A percentile compares a stretch with the other conserved stretches of the same genome.
These are phyloP conservation scores for Calycina marina DNA, from an alignment of 2,329 filamentous ascomycete genomes.

Conservation along the genomic window DNA sequence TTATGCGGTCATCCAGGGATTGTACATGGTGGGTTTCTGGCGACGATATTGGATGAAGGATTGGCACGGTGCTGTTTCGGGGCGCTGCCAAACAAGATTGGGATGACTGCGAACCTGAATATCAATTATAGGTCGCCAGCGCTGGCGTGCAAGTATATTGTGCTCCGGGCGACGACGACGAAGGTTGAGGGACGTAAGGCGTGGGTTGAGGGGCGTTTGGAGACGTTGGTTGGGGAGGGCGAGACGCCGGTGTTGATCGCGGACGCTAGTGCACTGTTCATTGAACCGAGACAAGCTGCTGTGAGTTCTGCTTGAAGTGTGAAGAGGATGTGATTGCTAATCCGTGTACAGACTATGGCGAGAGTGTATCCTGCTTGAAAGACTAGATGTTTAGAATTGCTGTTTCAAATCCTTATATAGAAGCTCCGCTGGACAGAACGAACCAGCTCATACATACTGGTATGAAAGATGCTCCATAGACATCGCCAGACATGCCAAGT, in stretches of 20 bases:
- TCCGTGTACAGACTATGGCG: slow-evolving; percentile 7
- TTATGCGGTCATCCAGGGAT: slow-evolving; percentile 85
- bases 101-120: slow-evolving; percentile 74
- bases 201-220: slow-evolving; percentile 79
- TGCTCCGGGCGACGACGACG: slow-evolving; percentile 64
- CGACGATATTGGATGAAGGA: slow-evolving; percentile 86
- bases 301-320: slow-evolving; percentile 11
- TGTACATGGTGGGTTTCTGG: slow-evolving; percentile 77
- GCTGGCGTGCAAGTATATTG: slow-evolving; percentile 59
- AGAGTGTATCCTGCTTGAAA: slow-evolving; percentile 10
- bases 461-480: no score
- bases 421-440: no score
- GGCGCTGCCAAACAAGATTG: slow-evolving; percentile 72
- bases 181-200: slow-evolving; percentile 88
- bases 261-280: slow-evolving; percentile 74
- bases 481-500: no score
- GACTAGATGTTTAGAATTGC: no score
- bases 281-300: slow-evolving; percentile 72
- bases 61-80: slow-evolving; percentile 79
- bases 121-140: slow-evolving; percentile 73
- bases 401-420: neutral
- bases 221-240: slow-evolving; percentile 54
- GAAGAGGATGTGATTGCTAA: slow-evolving; percentile 2
- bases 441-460: no score
- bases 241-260: slow-evolving; percentile 54